Conservation (phyloP, 1,139 yeast species). For the Kodamaea sp. region DNA sequence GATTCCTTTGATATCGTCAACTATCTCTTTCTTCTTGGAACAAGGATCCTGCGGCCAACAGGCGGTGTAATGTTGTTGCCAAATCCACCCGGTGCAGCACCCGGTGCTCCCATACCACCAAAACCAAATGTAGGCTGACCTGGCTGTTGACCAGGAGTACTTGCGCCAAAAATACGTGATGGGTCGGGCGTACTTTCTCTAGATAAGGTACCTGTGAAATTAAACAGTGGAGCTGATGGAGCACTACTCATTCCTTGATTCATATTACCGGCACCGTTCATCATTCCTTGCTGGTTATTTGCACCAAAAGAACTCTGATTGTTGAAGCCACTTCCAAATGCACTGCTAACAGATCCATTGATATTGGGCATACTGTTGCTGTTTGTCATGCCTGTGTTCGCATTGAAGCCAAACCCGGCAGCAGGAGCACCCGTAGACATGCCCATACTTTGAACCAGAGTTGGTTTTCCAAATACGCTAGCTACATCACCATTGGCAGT, state of each 20-base stretch:
- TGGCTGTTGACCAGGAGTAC: background rate
- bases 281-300: constrained; percentile 1
- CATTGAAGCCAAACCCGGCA: constrained; percentile 5
- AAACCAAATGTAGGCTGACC: constrained; percentile 1
- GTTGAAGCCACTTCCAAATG: constrained; percentile 2
- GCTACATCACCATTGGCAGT: constrained; percentile 11
- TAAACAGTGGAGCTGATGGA: constrained; percentile 6
- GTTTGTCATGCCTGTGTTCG: constrained; percentile 1
- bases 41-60: constrained; percentile 15
- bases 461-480: constrained; percentile 11
- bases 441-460: constrained; percentile 10
- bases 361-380: constrained; percentile 1
- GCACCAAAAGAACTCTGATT: background rate
- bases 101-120: background rate
- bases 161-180: constrained; percentile 16
- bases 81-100: too few species aligned
- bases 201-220: constrained; percentile 8
- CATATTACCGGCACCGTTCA: constrained; percentile 1
- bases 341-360: constrained; percentile 6
- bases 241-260: constrained; percentile 2
- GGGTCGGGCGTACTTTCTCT: constrained; percentile 31
- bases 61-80: constrained; percentile 6
- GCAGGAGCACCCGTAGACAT: constrained; percentile 13
- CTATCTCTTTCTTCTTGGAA: constrained; percentile 18
- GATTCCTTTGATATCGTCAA: background rate